A percentile compares a stretch with the other conserved stretches of the same genome.
Evolutionary conservation across 257 asterid genomes (phyloP).

Genomic region (Fraxinus quadrangulata): DNA sequence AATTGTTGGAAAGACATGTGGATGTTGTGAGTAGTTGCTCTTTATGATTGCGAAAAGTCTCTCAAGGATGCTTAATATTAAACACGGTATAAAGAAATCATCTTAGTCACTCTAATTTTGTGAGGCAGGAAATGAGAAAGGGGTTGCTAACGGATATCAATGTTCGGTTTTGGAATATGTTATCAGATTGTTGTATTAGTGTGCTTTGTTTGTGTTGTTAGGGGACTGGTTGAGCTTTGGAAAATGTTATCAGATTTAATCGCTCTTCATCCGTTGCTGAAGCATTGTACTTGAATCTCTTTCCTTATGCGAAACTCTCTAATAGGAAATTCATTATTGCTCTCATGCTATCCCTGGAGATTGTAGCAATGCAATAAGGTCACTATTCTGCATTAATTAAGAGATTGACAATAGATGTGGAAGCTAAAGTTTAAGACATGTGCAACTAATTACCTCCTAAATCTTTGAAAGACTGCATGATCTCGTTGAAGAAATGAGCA

Average conservation of each 20-base stretch:
- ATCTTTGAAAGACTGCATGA: neutral
- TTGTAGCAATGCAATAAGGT: conserved; percentile 1
- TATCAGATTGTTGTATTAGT: neutral
- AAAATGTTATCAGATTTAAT: conserved; percentile 5
- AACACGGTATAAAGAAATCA: neutral
- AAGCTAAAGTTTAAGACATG: conserved; percentile 7
- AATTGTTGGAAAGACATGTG: neutral
- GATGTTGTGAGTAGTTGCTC: neutral
- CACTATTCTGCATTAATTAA: conserved; percentile 3
- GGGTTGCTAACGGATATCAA: neutral
- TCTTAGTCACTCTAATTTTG: neutral
- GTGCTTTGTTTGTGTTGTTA: neutral
- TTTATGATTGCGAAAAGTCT: neutral
- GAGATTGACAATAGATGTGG: neutral
- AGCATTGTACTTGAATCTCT: neutral
- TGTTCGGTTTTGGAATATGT: neutral
- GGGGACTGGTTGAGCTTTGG: conserved; percentile 1
- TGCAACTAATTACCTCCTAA: neutral
- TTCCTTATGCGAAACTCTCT: neutral
- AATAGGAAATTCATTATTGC: conserved; percentile 3
- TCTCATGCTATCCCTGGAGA: neutral
- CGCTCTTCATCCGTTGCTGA: neutral
- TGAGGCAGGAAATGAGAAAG: neutral
- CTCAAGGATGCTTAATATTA: neutral
- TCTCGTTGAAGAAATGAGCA: neutral